Conservation (phyloP, 176 grass and related monocot species). For the Dactylis glomerata region DNA sequence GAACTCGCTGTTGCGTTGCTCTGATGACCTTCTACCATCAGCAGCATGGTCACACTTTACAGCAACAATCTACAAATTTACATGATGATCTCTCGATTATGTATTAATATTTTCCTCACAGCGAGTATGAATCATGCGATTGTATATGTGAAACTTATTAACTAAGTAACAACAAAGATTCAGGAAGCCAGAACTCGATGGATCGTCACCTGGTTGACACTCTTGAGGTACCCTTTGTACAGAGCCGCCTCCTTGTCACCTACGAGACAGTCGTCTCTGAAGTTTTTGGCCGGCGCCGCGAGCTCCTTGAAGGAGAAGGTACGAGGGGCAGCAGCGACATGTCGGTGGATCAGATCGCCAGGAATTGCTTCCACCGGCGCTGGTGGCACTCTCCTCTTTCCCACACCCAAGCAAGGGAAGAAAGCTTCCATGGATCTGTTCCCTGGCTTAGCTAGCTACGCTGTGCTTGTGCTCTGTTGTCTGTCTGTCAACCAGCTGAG, state of each 20-base stretch:
- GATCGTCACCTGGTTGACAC: background rate
- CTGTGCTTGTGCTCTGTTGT: too few relatives aligned
- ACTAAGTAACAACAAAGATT: too few relatives aligned
- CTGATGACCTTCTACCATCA: background rate
- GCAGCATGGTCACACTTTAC: too few relatives aligned
- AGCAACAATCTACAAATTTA: background rate
- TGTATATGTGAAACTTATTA: background rate
- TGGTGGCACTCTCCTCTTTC: background rate
- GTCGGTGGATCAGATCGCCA: background rate
- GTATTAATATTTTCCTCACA: too few relatives aligned
- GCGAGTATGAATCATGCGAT: too few relatives aligned
- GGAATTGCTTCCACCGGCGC: background rate
- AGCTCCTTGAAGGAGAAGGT: background rate
- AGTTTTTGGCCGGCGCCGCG: background rate
- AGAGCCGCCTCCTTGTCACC: background rate
- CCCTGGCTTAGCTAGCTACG: background rate
- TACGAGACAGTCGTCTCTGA: background rate
- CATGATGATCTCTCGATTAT: background rate
- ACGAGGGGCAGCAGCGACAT: background rate
- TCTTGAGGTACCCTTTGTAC: background rate
- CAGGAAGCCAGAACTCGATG: background rate
- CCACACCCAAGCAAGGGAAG: background rate
- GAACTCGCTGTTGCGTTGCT: background rate
- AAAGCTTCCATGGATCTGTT: background rate
- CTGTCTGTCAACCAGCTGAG: too few relatives aligned